Conservation (phyloP, 495 filamentous ascomycete species). For the Penicillium crystallinum region DNA sequence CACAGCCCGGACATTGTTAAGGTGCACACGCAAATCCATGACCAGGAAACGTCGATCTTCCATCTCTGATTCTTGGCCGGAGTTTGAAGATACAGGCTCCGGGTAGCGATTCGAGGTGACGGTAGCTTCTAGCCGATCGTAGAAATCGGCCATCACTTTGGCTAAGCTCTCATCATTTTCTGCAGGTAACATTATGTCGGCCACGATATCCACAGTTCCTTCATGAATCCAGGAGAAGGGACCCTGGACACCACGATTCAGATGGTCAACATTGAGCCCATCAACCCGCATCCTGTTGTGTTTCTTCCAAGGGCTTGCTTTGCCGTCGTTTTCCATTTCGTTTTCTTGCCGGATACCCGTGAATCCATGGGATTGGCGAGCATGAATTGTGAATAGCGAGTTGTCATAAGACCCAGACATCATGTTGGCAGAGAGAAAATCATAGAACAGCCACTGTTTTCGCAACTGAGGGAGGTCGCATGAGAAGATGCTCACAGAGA, state of each 20-base stretch:
- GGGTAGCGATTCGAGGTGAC: slow-evolving; percentile 65
- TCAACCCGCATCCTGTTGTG: slow-evolving; percentile 87
- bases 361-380: slow-evolving; percentile 74
- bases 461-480: slow-evolving; percentile 89
- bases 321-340: slow-evolving; percentile 47
- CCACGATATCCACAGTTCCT: slow-evolving; percentile 92
- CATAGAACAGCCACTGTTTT: slow-evolving; percentile 97
- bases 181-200: slow-evolving; percentile 86
- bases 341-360: slow-evolving; percentile 52
- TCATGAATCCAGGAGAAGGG: slow-evolving; percentile 98
- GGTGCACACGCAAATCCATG: slow-evolving; percentile 83
- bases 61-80: slow-evolving; percentile 11
- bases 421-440: slow-evolving; percentile 89
- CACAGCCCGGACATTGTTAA: slow-evolving; percentile 86
- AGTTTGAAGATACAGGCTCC: slow-evolving; percentile 13
- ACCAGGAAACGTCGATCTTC: slow-evolving; percentile 68
- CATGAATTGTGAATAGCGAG: slow-evolving; percentile 95
- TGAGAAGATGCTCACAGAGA: slow-evolving; percentile 89
- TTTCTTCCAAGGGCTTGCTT: slow-evolving; percentile 75
- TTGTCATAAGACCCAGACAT: slow-evolving; percentile 96
- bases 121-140: slow-evolving; percentile 88
- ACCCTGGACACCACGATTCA: slow-evolving; percentile 89
- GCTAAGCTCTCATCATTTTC: slow-evolving; percentile 82
- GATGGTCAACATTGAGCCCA: slow-evolving; percentile 88
- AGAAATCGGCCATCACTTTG: slow-evolving; percentile 90